Conservation (phyloP, 768 basidiomycete genomes). For the Leucocoprinus sp. region DNA sequence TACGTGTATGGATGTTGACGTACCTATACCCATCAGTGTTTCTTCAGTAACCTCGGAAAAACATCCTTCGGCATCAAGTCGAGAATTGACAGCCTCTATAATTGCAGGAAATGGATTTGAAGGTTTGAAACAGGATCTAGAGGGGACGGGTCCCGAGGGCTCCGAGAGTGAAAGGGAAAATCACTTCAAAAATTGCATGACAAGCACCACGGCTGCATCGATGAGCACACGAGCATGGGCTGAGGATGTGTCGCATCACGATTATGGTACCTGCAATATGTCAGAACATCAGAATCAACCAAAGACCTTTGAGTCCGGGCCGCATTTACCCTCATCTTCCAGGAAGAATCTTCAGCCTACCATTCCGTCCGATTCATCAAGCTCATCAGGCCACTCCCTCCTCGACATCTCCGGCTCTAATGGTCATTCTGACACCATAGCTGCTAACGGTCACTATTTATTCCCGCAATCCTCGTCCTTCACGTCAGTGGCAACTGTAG, state of each 20-base stretch:
- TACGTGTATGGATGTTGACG: conserved; percentile 27
- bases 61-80: background rate
- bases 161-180: conserved; percentile 12
- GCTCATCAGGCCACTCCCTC: conserved; percentile 14
- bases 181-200: background rate
- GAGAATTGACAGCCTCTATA: background rate
- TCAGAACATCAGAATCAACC: background rate
- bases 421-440: conserved; percentile 9
- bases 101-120: conserved; percentile 1
- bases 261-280: conserved; percentile 16
- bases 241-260: conserved; percentile 20
- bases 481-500: conserved; percentile 9
- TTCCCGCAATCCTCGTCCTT: conserved; percentile 19
- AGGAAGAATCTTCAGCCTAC: background rate
- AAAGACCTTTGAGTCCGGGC: background rate
- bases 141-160: conserved; percentile 6
- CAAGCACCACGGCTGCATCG: conserved; percentile 6
- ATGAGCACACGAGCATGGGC: conserved; percentile 26
- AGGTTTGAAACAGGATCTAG: background rate
- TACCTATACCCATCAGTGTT: background rate
- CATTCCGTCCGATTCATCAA: conserved; percentile 16
- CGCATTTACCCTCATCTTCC: background rate
- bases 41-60: conserved; percentile 7
- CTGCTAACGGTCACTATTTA: conserved; percentile 14
- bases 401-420: background rate